Evolutionary conservation across 306 rosid species (phyloP), one percentile per base, ranked within the genome.

Genomic region (Pyrus betulifolia): DNA sequence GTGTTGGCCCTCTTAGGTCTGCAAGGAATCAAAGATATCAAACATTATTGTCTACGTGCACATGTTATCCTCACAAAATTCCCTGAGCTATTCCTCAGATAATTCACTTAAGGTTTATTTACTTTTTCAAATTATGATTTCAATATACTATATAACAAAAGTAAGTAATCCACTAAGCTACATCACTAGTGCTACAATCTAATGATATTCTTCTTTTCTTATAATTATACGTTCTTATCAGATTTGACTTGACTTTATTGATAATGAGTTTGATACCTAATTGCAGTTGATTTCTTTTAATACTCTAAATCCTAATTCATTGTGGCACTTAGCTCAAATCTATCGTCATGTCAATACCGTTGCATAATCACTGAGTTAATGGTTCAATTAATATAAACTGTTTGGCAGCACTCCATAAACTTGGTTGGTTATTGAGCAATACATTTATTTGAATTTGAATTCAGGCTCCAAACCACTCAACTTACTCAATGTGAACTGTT

Each of bases 361-460:
- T 49, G 55, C 55, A 49, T 5, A 49, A 15, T 49, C 55, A 49
- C 21, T 58, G 1, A 21, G 23, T 12, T 57, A 35, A 72, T 35
- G 38, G 33, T 6, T 25, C 19, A 35, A 35, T n/a, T 8, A 35
- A 35, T 57, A 33, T 6, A 72, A 54, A 4, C 25, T n/a, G 62
- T n/a, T 70, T 44, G 70, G 76, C 67, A 77, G 21, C 45, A 77
- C 40, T 69, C 68, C 42, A 51, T 15, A 51, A 51, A 72, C 12
- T 63, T 58, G 68, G 58, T 72, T 22, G 66, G 71, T 17, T 63
- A 67, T 61, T 11, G 42, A 81, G 58, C 78, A 72, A 70, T 35
- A 54, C 13, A 42, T 62, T 30, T 17, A 30, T 30, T 58, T 45
- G n/a, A 69, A 12, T 78, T 38, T 78, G 75, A 70, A 78, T 30